A percentile compares a stretch with the other conserved stretches of the same genome.
phyloP scores from a whole-genome alignment of 83 land plant genomes.

The Larix sibirica region DNA sequence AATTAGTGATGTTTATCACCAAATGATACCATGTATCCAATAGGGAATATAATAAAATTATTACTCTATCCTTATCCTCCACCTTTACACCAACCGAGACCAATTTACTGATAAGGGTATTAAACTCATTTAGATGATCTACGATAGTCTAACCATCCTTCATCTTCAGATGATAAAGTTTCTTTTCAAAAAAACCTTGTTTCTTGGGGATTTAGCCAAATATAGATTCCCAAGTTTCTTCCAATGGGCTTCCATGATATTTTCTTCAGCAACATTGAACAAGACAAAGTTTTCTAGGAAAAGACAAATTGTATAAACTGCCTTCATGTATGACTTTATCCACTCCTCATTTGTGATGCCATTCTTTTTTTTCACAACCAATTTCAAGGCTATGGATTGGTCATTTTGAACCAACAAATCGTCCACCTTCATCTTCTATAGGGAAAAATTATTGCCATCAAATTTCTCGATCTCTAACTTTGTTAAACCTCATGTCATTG shows the following conservation, averaged over 20 bases:
- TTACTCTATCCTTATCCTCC: neutral
- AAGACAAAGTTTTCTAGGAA: neutral
- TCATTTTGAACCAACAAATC: too few relatives aligned
- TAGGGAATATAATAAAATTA: neutral
- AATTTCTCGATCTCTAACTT: too few relatives aligned
- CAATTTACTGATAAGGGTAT: neutral
- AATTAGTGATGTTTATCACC: neutral
- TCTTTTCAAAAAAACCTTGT: too few relatives aligned
- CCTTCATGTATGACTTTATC: too few relatives aligned
- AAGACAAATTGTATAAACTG: neutral
- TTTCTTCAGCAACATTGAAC: neutral
- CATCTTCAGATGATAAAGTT: too few relatives aligned
- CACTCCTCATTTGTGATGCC: too few relatives aligned
- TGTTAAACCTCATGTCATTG: too few relatives aligned
- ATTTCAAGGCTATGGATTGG: too few relatives aligned
- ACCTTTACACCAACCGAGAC: neutral
- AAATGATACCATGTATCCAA: neutral
- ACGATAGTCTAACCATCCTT: neutral
- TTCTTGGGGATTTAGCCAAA: neutral
- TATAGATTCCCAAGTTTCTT: neutral
- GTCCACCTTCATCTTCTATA: too few relatives aligned
- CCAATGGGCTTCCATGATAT: neutral
- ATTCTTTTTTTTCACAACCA: too few relatives aligned
- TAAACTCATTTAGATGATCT: neutral
- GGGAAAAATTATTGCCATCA: too few relatives aligned